Percentiles rank a stretch among this genome's conserved stretches.
Evolutionary conservation across 352 stramenopile species (phyloP).

Genomic region (Pythium inflatum): DNA sequence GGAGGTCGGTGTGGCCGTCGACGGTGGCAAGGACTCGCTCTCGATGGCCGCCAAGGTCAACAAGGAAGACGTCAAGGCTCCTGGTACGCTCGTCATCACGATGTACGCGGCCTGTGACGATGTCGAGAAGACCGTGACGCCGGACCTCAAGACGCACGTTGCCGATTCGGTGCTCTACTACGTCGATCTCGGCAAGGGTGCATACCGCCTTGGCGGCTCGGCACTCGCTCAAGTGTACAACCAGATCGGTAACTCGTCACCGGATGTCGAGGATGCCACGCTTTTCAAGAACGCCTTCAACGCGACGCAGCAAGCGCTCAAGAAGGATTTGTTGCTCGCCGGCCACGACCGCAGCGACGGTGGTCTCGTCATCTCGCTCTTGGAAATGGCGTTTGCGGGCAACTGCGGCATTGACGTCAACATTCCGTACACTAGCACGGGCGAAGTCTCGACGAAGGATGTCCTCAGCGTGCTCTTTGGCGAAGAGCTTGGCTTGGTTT

Average conservation of each 20-base stretch:
- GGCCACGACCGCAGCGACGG: slow-evolving; percentile 99
- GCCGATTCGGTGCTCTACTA: slow-evolving; percentile 91
- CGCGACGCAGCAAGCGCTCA: slow-evolving; percentile 92
- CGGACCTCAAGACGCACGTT: slow-evolving; percentile 94
- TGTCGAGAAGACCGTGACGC: slow-evolving; percentile 96
- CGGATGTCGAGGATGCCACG: slow-evolving; percentile 93
- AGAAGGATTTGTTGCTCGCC: slow-evolving; percentile 90
- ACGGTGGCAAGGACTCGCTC: slow-evolving; percentile 99
- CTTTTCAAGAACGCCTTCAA: slow-evolving; percentile 95
- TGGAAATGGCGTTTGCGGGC: slow-evolving; percentile 99
- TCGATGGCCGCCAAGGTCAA: slow-evolving; percentile 97
- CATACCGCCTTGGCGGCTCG: slow-evolving; percentile 94
- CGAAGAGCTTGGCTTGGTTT: slow-evolving; percentile 97
- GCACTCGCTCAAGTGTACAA: slow-evolving; percentile 95
- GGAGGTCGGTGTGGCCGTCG: slow-evolving; percentile 95
- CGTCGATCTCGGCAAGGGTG: slow-evolving; percentile 93
- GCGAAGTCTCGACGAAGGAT: slow-evolving; percentile 52
- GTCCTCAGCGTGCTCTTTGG: slow-evolving; percentile 91
- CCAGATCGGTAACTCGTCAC: slow-evolving; percentile 81
- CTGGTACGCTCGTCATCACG: slow-evolving; percentile 97
- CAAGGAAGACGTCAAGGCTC: slow-evolving; percentile 97
- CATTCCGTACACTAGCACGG: slow-evolving; percentile 57
- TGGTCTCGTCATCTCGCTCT: slow-evolving; percentile 93
- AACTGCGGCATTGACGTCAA: slow-evolving; percentile 97
- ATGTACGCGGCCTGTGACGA: slow-evolving; percentile 98